A percentile compares a stretch with the other conserved stretches of the same genome.
Evolutionary conservation across 108 stramenopile genomes (phyloP).

Genomic region (Skeletonema tropicum): DNA sequence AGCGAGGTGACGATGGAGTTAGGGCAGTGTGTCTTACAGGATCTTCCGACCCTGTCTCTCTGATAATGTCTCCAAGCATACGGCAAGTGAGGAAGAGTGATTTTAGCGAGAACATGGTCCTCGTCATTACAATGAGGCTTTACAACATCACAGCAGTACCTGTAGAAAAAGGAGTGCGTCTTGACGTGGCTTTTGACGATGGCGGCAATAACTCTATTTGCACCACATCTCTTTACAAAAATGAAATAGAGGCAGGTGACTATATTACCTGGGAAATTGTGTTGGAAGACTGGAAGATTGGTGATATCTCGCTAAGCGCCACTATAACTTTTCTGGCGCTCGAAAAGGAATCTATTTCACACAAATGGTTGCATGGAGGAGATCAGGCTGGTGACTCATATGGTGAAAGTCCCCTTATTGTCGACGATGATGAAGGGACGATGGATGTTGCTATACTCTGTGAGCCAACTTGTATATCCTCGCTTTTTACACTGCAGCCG

Average conservation of each 20-base stretch:
- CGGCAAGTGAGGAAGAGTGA: conserved; percentile 27
- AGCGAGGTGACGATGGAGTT: conserved; percentile 6
- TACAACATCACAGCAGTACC: conserved; percentile 51
- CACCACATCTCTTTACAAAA: conserved; percentile 53
- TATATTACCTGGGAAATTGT: conserved; percentile 69
- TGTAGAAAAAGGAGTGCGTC: conserved; percentile 47
- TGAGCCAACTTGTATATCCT: conserved; percentile 58
- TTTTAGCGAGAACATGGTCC: conserved; percentile 22
- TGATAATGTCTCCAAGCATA: conserved; percentile 30
- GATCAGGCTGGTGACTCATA: conserved; percentile 25
- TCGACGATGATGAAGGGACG: conserved; percentile 54
- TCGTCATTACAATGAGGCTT: conserved; percentile 57
- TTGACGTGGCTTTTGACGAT: conserved; percentile 39
- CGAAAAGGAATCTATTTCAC: conserved; percentile 58
- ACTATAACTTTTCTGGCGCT: conserved; percentile 64
- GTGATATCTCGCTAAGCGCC: conserved; percentile 49
- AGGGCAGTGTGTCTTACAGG: conserved; percentile 32
- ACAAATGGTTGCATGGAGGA: conserved; percentile 54
- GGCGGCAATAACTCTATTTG: conserved; percentile 28
- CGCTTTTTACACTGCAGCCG: conserved; percentile 69
- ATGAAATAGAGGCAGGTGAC: conserved; percentile 70
- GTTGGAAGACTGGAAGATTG: conserved; percentile 50
- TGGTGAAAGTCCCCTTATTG: conserved; percentile 39
- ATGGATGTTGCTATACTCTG: conserved; percentile 56
- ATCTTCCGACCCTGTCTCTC: conserved; percentile 44